Evolutionary conservation across 768 basidiomycete species (phyloP).

Genomic region (Dentipellis fragilis): DNA sequence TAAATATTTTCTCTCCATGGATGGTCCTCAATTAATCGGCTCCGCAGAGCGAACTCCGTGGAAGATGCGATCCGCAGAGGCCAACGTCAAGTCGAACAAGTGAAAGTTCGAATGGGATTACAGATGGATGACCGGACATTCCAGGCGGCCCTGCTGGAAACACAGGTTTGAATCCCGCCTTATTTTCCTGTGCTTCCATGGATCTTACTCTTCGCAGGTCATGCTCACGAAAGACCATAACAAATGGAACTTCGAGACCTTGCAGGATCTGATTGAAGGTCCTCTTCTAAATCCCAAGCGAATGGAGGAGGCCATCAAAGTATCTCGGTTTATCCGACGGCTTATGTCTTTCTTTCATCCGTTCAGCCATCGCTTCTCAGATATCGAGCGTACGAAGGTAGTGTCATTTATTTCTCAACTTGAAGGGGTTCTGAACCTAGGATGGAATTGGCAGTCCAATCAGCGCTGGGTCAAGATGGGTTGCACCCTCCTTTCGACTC

Average conservation of each 20-base stretch:
- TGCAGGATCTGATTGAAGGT: slow-evolving; percentile 86
- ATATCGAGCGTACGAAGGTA: slow-evolving; percentile 63
- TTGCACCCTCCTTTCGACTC: slow-evolving; percentile 70
- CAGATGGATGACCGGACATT: slow-evolving; percentile 95
- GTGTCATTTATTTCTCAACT: background rate
- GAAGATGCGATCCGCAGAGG: slow-evolving; percentile 83
- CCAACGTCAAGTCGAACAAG: slow-evolving; percentile 85
- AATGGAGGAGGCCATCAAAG: slow-evolving; percentile 90
- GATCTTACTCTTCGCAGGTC: slow-evolving; percentile 37
- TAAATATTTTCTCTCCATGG: slow-evolving; percentile 21
- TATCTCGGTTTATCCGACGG: slow-evolving; percentile 78
- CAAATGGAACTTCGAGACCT: slow-evolving; percentile 87
- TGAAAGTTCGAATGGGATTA: slow-evolving; percentile 81
- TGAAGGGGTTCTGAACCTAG: background rate
- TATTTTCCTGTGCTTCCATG: background rate
- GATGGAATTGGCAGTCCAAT: slow-evolving; percentile 41
- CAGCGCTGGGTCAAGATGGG: slow-evolving; percentile 81
- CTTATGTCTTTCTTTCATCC: slow-evolving; percentile 94
- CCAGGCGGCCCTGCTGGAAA: slow-evolving; percentile 74
- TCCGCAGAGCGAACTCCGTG: slow-evolving; percentile 58
- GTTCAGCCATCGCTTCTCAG: slow-evolving; percentile 78
- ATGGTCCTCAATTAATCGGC: background rate
- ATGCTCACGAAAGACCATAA: slow-evolving; percentile 80
- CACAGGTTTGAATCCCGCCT: slow-evolving; percentile 45
- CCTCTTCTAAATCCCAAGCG: slow-evolving; percentile 85